Conservation (phyloP, 129 eudicot genomes). For the Daucus carota region DH1_v3.0 NC_030387.2:31540001-31540500, state of each 20-base stretch:
- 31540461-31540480: not conserved
- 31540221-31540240: constrained; percentile 42
- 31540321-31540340: constrained; percentile 84
- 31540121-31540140: constrained; percentile 78
- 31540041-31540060: constrained; percentile 6
- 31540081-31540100: constrained; percentile 84
- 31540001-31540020: not conserved
- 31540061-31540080: constrained; percentile 80
- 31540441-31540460: constrained; percentile 66
- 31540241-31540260: not conserved
- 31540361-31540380: constrained; percentile 88
- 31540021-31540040: not conserved
- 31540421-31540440: constrained; percentile 74
- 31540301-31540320: constrained; percentile 61
- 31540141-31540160: constrained; percentile 62
- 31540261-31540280: not conserved
- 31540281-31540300: not conserved
- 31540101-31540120: constrained; percentile 82
- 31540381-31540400: constrained; percentile 94
- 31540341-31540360: constrained; percentile 89
- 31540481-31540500: not conserved
- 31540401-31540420: constrained; percentile 90
- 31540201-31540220: constrained; percentile 85
- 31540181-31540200: constrained; percentile 78
- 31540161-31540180: constrained; percentile 83